Evolutionary conservation across 1,284 basidiomycete genomes (phyloP), one percentile per base, ranked within the genome.

Genomic region (Psilocybe mexicana): DNA sequence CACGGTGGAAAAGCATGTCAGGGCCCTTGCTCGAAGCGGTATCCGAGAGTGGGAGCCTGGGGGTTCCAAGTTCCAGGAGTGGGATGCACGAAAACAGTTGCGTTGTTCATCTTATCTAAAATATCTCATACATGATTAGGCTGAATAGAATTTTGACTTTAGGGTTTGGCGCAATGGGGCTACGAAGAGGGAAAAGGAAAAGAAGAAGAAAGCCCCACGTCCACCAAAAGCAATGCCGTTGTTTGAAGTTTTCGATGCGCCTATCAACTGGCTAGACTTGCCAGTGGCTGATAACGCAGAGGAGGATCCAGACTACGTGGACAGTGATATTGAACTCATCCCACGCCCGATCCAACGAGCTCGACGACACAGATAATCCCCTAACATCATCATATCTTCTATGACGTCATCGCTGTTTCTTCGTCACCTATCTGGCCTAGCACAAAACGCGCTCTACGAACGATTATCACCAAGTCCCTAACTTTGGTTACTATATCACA

Each of bases 1-100:
- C 54, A 64, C 76, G n/a, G 76, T 85, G 6, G 77, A 78, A 52
- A 79, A 74, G 61, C 76, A 85, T 60, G 68, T 85, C 12, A 65
- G 70, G 33, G 72, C 74, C 14, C 67, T 81, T 23, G 73, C 70
- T 28, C 63, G 52, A 28, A 74, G 67, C 56, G 80, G 79, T 28
- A 64, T 71, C 43, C 63, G 63, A 38, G 79, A 76, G 38, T 86
- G 83, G 83, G 67, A 74, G 54, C 62, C 68, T 4, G 75, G 70
- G 38, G 83, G 83, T 0, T 63, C 60, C 28, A 79, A 71, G 60
- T 68, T 71, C 43, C 61, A 67, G 25, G 83, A 85, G 46, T 82
- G 81, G 77, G 65, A 63, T 25, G 65, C 59, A 40, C 74, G 83
- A 57, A 72, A 78, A 67, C 71, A 74, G 84, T 84, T 63, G 64